phyloP scores from a whole-genome alignment of 805 yeast genomes.

The Spathaspora girioi region DNA sequence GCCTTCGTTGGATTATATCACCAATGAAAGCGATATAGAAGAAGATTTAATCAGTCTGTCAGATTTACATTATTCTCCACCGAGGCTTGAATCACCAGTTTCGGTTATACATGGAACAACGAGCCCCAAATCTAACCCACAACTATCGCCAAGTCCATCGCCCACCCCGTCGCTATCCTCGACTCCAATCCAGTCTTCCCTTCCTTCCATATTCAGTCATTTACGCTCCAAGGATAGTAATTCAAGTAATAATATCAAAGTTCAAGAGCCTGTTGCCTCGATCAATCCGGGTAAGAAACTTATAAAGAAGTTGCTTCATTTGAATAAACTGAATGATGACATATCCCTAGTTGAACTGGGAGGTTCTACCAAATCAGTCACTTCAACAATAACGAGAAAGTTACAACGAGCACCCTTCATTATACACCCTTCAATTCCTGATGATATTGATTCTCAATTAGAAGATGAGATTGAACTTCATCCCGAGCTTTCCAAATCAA shows the following conservation, averaged over 20 bases:
- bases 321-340: constrained; percentile 10
- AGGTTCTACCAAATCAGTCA: not conserved
- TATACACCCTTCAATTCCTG: not conserved
- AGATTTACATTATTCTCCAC: constrained; percentile 5
- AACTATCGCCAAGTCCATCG: not conserved
- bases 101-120: too few species aligned
- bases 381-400: constrained; percentile 2
- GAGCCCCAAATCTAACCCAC: not conserved
- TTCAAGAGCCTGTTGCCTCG: not conserved
- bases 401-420: constrained; percentile 3
- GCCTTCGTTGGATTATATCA: not conserved
- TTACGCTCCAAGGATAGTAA: constrained; percentile 18
- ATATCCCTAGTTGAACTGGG: not conserved
- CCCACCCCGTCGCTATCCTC: not conserved
- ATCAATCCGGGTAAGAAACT: constrained; percentile 4
- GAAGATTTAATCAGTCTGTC: constrained; percentile 5
- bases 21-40: not conserved
- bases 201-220: constrained; percentile 19
- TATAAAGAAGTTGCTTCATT: constrained; percentile 11
- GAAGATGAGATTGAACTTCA: constrained; percentile 9
- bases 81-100: not conserved
- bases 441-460: not conserved
- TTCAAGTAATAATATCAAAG: too few species aligned
- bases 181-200: constrained; percentile 20
- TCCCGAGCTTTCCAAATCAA: constrained; percentile 10